phyloP scores from a whole-genome alignment of 345 rosid genomes.

The Anastatica hierochuntica region DNA sequence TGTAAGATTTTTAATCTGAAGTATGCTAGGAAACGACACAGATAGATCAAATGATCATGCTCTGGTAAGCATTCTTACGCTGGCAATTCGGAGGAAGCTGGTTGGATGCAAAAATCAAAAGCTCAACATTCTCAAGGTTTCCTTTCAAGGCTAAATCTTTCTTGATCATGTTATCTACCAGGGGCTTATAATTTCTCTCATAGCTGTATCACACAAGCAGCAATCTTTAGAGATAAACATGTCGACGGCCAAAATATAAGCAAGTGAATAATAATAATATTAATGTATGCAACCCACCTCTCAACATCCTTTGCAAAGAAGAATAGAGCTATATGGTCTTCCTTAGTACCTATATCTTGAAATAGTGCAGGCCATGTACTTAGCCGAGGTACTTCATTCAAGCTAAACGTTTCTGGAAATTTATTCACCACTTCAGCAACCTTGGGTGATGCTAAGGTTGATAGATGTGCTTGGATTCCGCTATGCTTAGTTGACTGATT shows the following conservation, averaged over 20 bases:
- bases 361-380: constrained; percentile 86
- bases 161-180: constrained; percentile 70
- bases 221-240: not conserved
- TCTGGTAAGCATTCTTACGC: constrained; percentile 46
- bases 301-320: constrained; percentile 87
- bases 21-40: not conserved
- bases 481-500: constrained; percentile 34
- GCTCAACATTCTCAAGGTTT: constrained; percentile 60
- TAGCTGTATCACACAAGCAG: constrained; percentile 44
- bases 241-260: not conserved
- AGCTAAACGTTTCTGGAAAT: constrained; percentile 43
- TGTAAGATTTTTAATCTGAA: not conserved
- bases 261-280: not conserved
- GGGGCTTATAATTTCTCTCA: constrained; percentile 62
- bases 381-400: constrained; percentile 75
- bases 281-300: constrained; percentile 36
- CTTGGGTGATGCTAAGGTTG: constrained; percentile 64
- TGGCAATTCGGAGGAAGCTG: constrained; percentile 80
- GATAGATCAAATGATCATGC: not conserved
- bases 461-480: constrained; percentile 84
- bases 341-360: constrained; percentile 55
- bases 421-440: constrained; percentile 53
- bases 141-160: constrained; percentile 83
- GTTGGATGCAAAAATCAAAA: constrained; percentile 75
- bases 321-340: constrained; percentile 87